Percentiles rank a stretch among this genome's conserved stretches.
phyloP scores from a whole-genome alignment of 2,329 filamentous ascomycete genomes.

The Neobulgaria alba region DNA sequence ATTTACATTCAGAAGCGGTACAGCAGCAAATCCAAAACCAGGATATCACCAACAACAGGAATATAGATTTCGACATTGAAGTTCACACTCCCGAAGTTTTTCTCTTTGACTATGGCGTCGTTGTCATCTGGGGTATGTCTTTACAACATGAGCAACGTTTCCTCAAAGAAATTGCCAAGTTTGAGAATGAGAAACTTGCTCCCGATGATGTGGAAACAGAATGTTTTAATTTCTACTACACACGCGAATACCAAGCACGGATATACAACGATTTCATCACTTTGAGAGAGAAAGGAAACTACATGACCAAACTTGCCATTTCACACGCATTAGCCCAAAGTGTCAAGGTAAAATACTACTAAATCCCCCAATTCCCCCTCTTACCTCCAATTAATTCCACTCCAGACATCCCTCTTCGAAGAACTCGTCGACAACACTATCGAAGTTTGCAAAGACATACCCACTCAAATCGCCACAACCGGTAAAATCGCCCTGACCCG shows the following conservation, averaged over 20 bases:
- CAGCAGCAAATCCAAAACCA: conserved; percentile 31
- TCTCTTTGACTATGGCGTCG: conserved; percentile 93
- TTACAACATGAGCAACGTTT: conserved; percentile 83
- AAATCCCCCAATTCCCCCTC: background rate
- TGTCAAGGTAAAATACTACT: conserved; percentile 58
- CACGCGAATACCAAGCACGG: conserved; percentile 89
- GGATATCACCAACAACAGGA: conserved; percentile 28
- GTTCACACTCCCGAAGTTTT: conserved; percentile 94
- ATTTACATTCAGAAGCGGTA: conserved; percentile 18
- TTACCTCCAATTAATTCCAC: background rate
- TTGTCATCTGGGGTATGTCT: conserved; percentile 98
- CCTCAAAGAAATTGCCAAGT: conserved; percentile 87
- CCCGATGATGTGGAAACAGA: conserved; percentile 89
- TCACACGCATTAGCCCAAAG: conserved; percentile 92
- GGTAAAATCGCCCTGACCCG: conserved; percentile 85
- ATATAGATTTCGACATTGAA: conserved; percentile 72
- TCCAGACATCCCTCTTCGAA: conserved; percentile 87
- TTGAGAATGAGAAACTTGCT: conserved; percentile 82
- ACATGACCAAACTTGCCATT: conserved; percentile 97
- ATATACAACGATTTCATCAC: conserved; percentile 99
- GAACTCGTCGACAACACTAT: conserved; percentile 92
- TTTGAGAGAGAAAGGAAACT: conserved; percentile 84
- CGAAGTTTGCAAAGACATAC: conserved; percentile 85
- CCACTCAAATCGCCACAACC: conserved; percentile 83
- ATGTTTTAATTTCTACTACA: conserved; percentile 99